Evolutionary conservation across 305 asterid species (phyloP), one percentile per base, ranked within the genome.

Genomic region (Solanum aculeatissimum): DNA sequence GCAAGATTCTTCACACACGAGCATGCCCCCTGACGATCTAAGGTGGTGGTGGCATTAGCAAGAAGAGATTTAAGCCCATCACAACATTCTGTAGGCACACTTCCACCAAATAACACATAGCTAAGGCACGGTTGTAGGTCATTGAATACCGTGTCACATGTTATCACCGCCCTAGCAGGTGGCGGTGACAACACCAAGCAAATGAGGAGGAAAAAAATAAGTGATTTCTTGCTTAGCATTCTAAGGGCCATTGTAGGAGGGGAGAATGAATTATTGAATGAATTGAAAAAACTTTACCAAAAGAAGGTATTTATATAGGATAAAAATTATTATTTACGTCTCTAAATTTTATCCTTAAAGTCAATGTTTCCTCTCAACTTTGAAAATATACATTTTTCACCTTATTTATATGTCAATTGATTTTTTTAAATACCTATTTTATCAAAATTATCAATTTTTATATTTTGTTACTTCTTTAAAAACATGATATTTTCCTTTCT

Each of bases 1-100:
- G 91, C 89, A 47, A 88, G 38, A 27, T 86, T 84, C 86, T 90
- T 90, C 58, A 90, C 63, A 53, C 91, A 88, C 23, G 9, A 2
- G 82, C 92, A 90, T 18, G 85, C 87, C 1, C 2, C 51, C 1
- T 86, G 90, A 43, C 91, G 91, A 77, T 23, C 69, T 9, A 85
- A 63, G 60, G 81, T 15, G 74, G 88, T 85, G 78, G 53, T 66
- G 11, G 91, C 88, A 65, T 7, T 62, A 79, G 32, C 47, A 83
- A 84, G 65, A 68, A 90, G 87, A 62, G 89, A 82, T 83, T 85
- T 79, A 42, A 90, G 85, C 6, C 87, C 87, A 0, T 0, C 10
- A 18, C 91, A 88, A 82, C 91, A 86, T 49, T 83, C 84, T 0
- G 0, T 1, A 4, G 92, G 90, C 55, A 88, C 86, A 15, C 12